A percentile compares a stretch with the other conserved stretches of the same genome.
Conservation (phyloP, 75 land plant genomes). For the Cryptomeria japonica region DNA sequence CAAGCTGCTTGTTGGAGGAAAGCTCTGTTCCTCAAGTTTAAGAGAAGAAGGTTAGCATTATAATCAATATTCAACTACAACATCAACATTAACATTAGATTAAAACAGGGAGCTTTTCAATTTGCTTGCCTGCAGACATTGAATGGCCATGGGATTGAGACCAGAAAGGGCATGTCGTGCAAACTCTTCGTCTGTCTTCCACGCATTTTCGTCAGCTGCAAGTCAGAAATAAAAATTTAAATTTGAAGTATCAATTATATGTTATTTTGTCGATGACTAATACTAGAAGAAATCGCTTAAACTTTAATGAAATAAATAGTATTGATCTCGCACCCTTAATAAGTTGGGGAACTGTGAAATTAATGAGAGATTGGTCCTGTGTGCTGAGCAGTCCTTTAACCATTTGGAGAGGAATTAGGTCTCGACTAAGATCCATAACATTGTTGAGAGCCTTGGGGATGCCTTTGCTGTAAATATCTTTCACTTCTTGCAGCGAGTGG, state of each 20-base stretch:
- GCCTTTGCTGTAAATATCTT: slow-evolving; percentile 17
- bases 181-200: slow-evolving; percentile 85
- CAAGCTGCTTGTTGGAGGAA: slow-evolving; percentile 71
- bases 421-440: background rate
- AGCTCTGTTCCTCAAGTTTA: slow-evolving; percentile 26
- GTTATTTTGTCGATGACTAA: background rate
- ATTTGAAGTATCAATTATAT: background rate
- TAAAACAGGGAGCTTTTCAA: too few relatives aligned
- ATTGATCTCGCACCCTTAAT: background rate
- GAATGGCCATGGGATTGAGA: slow-evolving; percentile 67
- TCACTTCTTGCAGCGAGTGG: slow-evolving; percentile 30
- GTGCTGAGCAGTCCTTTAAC: slow-evolving; percentile 1
- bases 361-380: background rate
- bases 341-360: slow-evolving; percentile 10
- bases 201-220: slow-evolving; percentile 72
- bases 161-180: slow-evolving; percentile 77
- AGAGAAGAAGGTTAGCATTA: background rate
- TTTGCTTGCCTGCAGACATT: slow-evolving; percentile 35
- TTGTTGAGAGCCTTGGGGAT: background rate
- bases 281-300: background rate
- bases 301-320: background rate
- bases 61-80: background rate
- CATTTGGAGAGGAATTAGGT: slow-evolving; percentile 7
- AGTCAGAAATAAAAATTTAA: background rate
- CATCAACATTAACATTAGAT: background rate